Base-by-base conservation (phyloP, 345 rosid genomes). In the Bruguiera parviflora region DNA sequence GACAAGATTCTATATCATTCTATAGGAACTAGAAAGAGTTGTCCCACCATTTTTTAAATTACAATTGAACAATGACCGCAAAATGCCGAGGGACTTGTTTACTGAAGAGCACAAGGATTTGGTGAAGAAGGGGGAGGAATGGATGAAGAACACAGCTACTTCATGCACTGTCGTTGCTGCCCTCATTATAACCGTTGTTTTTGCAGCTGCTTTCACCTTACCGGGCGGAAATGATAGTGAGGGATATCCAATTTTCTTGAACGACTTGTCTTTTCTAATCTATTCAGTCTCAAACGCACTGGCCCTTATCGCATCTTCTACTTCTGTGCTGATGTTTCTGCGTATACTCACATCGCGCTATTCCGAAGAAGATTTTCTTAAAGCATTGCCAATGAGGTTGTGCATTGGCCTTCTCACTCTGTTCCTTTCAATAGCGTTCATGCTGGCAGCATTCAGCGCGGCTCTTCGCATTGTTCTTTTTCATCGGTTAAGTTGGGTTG, bases 141-240 rank as follows among this genome's bases (percentile, higher is more conserved):
- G 72, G 64, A 29, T 59, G 64, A 46, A 47, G 47, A 49, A 5
- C 7, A 59, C 46, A 46, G 28, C 58, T 29, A 8, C 3, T 2
- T 53, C 69, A 7, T 21, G 63, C 11, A 31, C 49, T 52, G 37
- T 71, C 16, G 58, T 71, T 27, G 58, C 64, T 9, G 31, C 74
- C 29, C 64, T 64, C 5, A 29, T 35, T 13, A 28, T 49, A 27
- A 49, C 55, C 11, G n/a, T 29, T 4, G 25, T 60, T 11, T 60
- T 69, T 19, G 58, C 22, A 6, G 53, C 53, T n/a, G 52, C 66
- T 63, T 63, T 69, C 51, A 53, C 58, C 3, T 31, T 63, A 5
- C 64, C 64, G 7, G 64, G 64, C 4, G 64, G 64, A n/a, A 60
- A 32, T 19, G 4, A 32, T 5, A 6, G 21, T 1, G 25, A 60